Evolutionary conservation across 371 early-diverging fungal genomes (phyloP), one percentile per base, ranked within the genome.

Genomic region (Dinochytrium kinnereticum): DNA sequence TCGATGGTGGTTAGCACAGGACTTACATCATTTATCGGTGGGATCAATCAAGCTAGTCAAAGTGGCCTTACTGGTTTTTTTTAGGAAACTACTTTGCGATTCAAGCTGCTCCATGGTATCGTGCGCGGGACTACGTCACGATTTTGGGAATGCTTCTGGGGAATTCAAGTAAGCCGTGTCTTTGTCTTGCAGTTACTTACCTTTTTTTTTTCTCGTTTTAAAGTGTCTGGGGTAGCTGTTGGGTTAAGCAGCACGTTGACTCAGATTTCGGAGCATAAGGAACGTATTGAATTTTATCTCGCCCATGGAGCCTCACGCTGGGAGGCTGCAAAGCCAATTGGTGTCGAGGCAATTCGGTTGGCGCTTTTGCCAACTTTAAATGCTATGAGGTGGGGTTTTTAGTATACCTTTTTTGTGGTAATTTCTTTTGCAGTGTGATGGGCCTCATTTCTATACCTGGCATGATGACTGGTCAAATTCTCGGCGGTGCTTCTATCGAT

Each of bases 391-490:
- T 61, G 33, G 17, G 64, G 15, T n/a, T n/a, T n/a, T n/a, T n/a
- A n/a, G n/a, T 3, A 61, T 33, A 19, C 28, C 31, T 2, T 31
- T 34, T 33, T 31, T 21, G 36, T 34, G 38, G 3, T 13, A 24
- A 3, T 61, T 31, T 19, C 15, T 19, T 31, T 36, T 61, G 34
- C 7, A 61, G 91, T 38, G 90, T 94, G 49, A 92, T 92, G 68
- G 96, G 96, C 0, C 80, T 96, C 70, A 93, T 96, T 64, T 90
- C 93, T 5, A 95, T 96, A 50, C 96, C 96, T 0, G 96, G 94
- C 0, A 89, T 93, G 86, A 95, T 96, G 95, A 94, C 93, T 0
- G 96, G 96, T 69, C 94, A 94, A 77, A 91, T 95, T 64, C 82
- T 95, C 39, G 94, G 92, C 33, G 96, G 96, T 10, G 91, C 92